A percentile compares a stretch with the other conserved stretches of the same genome.
Evolutionary conservation across 306 rosid genomes (phyloP).

Genomic region (Alnus glutinosa): DNA sequence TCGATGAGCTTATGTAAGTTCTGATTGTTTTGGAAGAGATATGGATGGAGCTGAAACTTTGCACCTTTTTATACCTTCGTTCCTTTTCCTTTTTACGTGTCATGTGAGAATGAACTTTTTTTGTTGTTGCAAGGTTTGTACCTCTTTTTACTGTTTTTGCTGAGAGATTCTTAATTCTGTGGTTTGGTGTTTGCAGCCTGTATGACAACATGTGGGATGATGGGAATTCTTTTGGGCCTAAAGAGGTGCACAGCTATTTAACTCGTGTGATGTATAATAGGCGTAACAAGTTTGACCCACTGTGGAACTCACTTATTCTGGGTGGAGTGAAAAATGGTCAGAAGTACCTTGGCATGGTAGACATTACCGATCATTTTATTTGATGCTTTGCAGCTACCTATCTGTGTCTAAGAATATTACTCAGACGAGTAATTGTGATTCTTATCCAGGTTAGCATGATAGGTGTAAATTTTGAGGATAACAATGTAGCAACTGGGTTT

Average conservation of each 20-base stretch:
- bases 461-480: slow-evolving; percentile 81
- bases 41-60: not conserved
- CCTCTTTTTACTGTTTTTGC: not conserved
- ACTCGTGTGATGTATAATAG: slow-evolving; percentile 67
- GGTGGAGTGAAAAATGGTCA: slow-evolving; percentile 62
- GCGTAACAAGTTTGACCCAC: slow-evolving; percentile 61
- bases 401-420: slow-evolving; percentile 13
- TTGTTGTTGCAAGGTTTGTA: not conserved
- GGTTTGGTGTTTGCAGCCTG: slow-evolving; percentile 51
- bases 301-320: slow-evolving; percentile 63
- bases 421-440: slow-evolving; percentile 10
- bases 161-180: slow-evolving; percentile 10
- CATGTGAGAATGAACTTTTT: not conserved
- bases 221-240: slow-evolving; percentile 66
- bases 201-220: slow-evolving; percentile 85
- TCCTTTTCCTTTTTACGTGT: not conserved
- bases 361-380: slow-evolving; percentile 18
- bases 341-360: slow-evolving; percentile 76
- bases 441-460: slow-evolving; percentile 84
- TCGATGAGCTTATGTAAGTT: slow-evolving; percentile 78
- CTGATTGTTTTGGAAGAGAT: not conserved
- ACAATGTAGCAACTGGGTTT: slow-evolving; percentile 91
- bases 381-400: slow-evolving; percentile 2
- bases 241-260: slow-evolving; percentile 63
- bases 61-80: not conserved